phyloP scores from a whole-genome alignment of 148 eudicot genomes.

The Spergularia bocconei region DNA sequence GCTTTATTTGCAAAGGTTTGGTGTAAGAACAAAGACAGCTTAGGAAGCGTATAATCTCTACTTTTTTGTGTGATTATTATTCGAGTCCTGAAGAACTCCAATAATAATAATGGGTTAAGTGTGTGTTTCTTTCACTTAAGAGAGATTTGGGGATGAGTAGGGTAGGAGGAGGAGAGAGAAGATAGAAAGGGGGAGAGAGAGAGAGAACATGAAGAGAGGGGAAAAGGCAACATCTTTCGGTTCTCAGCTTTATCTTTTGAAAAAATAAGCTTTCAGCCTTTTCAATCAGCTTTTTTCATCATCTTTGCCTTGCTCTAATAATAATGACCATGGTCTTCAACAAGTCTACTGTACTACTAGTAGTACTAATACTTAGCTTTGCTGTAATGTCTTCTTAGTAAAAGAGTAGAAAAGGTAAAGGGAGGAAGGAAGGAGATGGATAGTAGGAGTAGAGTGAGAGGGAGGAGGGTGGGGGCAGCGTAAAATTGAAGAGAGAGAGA shows the following conservation, averaged over 20 bases:
- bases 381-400: conserved; percentile 3
- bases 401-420: background rate
- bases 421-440: background rate
- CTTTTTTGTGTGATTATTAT: background rate
- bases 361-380: background rate
- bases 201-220: conserved; percentile 23
- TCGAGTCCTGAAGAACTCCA: background rate
- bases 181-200: background rate
- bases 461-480: background rate
- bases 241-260: conserved; percentile 22
- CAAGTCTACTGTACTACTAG: conserved; percentile 4
- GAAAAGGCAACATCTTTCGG: conserved; percentile 35
- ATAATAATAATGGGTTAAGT: conserved; percentile 16
- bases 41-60: background rate
- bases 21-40: background rate
- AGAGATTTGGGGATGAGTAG: conserved; percentile 15
- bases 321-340: conserved; percentile 1
- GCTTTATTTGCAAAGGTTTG: background rate
- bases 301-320: background rate
- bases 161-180: background rate
- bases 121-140: background rate
- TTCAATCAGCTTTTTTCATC: conserved; percentile 11
- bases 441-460: background rate
- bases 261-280: conserved; percentile 29
- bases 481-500: conserved; percentile 3